Percentiles rank a stretch among this genome's conserved stretches.
Evolutionary conservation across 441 rosid genomes (phyloP).

Genomic region (Mallotus japonicus): DNA sequence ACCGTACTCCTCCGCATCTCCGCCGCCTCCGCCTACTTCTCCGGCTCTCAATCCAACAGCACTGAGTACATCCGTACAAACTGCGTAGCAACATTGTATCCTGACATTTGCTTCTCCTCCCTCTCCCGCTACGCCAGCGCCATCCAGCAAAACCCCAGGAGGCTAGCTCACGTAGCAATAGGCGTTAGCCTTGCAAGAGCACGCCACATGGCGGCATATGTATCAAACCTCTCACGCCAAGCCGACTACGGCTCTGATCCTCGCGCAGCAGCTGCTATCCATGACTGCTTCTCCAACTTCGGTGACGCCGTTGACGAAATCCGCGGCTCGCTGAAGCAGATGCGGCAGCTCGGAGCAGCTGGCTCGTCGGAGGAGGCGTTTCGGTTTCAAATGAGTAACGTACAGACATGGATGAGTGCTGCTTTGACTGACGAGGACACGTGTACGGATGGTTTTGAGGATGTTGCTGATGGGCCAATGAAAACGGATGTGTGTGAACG

Average conservation of each 20-base stretch:
- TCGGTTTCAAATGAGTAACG: conserved; percentile 69
- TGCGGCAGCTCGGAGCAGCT: conserved; percentile 48
- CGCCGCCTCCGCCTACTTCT: conserved; percentile 25
- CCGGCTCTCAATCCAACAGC: conserved; percentile 27
- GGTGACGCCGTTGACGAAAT: conserved; percentile 88
- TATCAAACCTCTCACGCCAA: conserved; percentile 56
- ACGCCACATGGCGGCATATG: conserved; percentile 44
- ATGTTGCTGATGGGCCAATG: conserved; percentile 40
- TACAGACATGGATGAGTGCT: conserved; percentile 95
- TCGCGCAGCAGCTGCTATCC: conserved; percentile 58
- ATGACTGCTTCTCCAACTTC: conserved; percentile 76
- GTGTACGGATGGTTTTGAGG: conserved; percentile 84
- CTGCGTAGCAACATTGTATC: conserved; percentile 77
- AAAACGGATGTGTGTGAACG: conserved; percentile 47
- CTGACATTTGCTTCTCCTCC: conserved; percentile 67
- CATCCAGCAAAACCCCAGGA: conserved; percentile 48
- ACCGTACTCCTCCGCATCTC: conserved; percentile 25
- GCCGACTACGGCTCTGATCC: conserved; percentile 55
- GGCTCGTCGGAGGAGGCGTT: conserved; percentile 39
- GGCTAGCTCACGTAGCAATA: conserved; percentile 66
- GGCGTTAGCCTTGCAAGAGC: conserved; percentile 53
- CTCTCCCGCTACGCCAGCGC: conserved; percentile 56
- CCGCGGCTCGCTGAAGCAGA: conserved; percentile 68
- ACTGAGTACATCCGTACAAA: conserved; percentile 64
- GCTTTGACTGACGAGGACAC: conserved; percentile 89